Percentiles rank a stretch among this genome's conserved stretches.
These are phyloP conservation scores for Apiospora kogelbergensis DNA, from an alignment of 2,329 filamentous ascomycete species.

Conservation along the genomic window DNA sequence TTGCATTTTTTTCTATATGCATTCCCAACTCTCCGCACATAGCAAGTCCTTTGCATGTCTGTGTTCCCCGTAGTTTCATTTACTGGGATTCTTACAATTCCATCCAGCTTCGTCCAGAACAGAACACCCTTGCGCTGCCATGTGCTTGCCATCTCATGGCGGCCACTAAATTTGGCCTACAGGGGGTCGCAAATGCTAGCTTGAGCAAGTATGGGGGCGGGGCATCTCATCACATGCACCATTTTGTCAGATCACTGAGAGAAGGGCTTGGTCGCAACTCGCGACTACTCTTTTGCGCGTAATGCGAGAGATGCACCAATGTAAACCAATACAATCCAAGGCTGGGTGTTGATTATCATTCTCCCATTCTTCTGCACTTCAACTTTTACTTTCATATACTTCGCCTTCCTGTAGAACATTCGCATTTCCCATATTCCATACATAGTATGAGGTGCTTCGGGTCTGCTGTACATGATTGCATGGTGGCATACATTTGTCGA, in stretches of 20 bases:
- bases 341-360: too few species aligned
- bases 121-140: not conserved
- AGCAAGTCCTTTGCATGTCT: not conserved
- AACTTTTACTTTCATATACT: not conserved
- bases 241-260: not conserved
- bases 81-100: not conserved
- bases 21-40: too few species aligned
- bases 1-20: not conserved
- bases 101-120: not conserved
- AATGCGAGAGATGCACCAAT: not conserved
- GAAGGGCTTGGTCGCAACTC: not conserved
- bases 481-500: not conserved
- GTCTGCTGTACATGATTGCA: not conserved
- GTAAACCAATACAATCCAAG: not conserved
- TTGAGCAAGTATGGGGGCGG: constrained; percentile 4
- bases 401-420: too few species aligned
- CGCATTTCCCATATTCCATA: not conserved
- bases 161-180: not conserved
- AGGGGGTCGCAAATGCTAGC: not conserved
- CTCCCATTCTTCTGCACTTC: not conserved
- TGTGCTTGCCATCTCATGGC: not conserved
- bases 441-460: not conserved
- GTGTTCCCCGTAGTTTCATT: not conserved
- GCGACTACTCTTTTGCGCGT: not conserved
- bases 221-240: constrained; percentile 12